Evolutionary conservation across 1,284 basidiomycete genomes (phyloP).

Genomic region (Xerocomus nothofagi): DNA sequence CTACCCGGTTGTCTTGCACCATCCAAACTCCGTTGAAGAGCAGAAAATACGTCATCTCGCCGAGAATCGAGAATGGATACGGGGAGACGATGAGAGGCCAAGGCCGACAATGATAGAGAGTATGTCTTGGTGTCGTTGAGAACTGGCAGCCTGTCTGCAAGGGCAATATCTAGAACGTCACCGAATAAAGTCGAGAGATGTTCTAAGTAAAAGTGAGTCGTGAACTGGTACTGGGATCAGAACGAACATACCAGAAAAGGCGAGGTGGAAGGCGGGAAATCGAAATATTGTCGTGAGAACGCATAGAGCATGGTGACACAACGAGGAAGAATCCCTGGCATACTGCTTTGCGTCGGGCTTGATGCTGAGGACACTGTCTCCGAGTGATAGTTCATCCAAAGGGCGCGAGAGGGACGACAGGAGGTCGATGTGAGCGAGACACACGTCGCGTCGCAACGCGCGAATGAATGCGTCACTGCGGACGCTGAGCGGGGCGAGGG

Average conservation of each 20-base stretch:
- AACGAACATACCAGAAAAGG: conserved; percentile 52
- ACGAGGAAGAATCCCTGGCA: conserved; percentile 40
- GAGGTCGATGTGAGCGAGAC: conserved; percentile 42
- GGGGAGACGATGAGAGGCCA: conserved; percentile 51
- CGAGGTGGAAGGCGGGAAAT: conserved; percentile 42
- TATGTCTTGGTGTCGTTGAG: conserved; percentile 47
- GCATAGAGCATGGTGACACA: conserved; percentile 54
- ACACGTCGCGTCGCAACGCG: conserved; percentile 50
- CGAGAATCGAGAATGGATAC: conserved; percentile 35
- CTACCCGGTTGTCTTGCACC: conserved; percentile 2
- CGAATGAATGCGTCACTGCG: conserved; percentile 36
- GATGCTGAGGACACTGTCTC: conserved; percentile 10
- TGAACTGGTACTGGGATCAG: conserved; percentile 12
- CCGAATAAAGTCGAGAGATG: conserved; percentile 43
- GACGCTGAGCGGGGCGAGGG: conserved; percentile 33
- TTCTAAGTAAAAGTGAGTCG: conserved; percentile 10
- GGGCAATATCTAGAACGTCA: conserved; percentile 37
- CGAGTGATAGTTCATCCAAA: conserved; percentile 14
- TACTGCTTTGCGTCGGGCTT: conserved; percentile 40
- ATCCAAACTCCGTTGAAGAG: conserved; percentile 38
- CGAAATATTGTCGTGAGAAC: conserved; percentile 48
- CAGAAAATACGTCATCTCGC: conserved; percentile 30
- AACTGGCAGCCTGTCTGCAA: conserved; percentile 37
- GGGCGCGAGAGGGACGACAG: conserved; percentile 19
- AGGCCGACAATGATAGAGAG: conserved; percentile 47